phyloP scores from a whole-genome alignment of 2,329 filamentous ascomycete genomes.

The Colletotrichum tropicicola region DNA sequence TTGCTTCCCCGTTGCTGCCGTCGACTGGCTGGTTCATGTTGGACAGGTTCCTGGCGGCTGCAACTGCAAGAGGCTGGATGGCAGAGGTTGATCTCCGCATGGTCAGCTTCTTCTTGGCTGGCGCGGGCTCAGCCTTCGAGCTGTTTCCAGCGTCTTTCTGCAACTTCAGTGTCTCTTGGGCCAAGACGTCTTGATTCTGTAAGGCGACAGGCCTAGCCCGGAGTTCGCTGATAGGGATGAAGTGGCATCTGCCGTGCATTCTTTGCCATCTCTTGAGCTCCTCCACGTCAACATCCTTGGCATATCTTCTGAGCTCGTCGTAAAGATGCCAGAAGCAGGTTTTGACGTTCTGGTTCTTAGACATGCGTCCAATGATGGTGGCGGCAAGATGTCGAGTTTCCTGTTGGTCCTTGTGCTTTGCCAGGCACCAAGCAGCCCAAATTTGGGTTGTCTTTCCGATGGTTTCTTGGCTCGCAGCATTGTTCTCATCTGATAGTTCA shows the following conservation, averaged over 20 bases:
- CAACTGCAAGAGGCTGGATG: too few species aligned
- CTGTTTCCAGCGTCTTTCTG: too few species aligned
- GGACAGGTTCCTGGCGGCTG: too few species aligned
- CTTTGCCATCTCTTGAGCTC: conserved; percentile 2
- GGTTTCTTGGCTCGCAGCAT: not conserved
- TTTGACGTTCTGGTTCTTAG: not conserved
- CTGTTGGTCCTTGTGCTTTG: not conserved
- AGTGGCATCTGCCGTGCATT: conserved; percentile 16
- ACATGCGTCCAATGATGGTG: not conserved
- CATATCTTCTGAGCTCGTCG: not conserved
- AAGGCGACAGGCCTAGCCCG: not conserved
- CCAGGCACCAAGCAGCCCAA: conserved; percentile 22
- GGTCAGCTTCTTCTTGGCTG: too few species aligned
- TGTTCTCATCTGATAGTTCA: not conserved
- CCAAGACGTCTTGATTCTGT: too few species aligned
- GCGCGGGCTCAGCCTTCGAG: too few species aligned
- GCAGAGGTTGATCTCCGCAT: too few species aligned
- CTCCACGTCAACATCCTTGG: not conserved
- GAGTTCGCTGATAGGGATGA: not conserved
- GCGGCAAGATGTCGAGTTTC: conserved; percentile 4
- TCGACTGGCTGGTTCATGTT: too few species aligned
- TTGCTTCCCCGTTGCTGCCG: too few species aligned
- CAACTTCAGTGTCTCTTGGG: too few species aligned
- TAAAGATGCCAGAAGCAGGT: conserved; percentile 1
- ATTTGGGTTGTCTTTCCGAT: not conserved